Base-by-base conservation (phyloP, 352 stramenopile genomes). In the Phytophthora megakarya region DNA sequence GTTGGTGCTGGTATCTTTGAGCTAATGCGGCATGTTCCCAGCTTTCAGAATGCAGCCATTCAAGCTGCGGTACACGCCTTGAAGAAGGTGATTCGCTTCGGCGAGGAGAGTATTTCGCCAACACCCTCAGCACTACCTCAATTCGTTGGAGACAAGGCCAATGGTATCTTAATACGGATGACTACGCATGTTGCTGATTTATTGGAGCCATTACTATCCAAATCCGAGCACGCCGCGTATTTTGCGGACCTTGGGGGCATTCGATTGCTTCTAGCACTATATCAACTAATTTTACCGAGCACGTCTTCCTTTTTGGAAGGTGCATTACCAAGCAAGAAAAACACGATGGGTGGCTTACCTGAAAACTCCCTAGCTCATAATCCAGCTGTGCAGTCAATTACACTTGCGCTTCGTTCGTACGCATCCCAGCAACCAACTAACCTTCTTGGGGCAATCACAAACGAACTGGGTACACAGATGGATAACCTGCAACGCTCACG, bases 1-100 rank as follows among this genome's bases (percentile, higher is more conserved):
- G 86, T 98, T 44, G 96, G 95, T 2, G 91, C 89, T 6, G 96
- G 96, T 11, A 76, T 99, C 33, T 97, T 98, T 70, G 96, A 99
- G 73, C 74, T 99, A 21, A 98, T 99, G 92, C 87, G 96, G 5
- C 96, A 99, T 71, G 89, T 98, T 39, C 84, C 91, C 30, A 85
- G 72, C 28, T 87, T 98, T 40, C 91, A 95, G 49, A 81, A 84
- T 33, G 69, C 84, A 30, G 81, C 93, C 8, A 88, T 99, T 38
- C 75, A 91, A 63, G 92, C 93, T 9, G 85, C 96, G 25, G 81
- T 98, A 0, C 70, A 92, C 68, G 89, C 93, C 0, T 78, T 98
- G 38, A 93, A 97, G 57, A 92, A 98, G 40, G 73, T 98, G 30
- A 86, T 92, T 59, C 78, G 96, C 0, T 89, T 90, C 49, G 76